Evolutionary conservation across 441 rosid genomes (phyloP).

Genomic region (Populus hybrid): DNA sequence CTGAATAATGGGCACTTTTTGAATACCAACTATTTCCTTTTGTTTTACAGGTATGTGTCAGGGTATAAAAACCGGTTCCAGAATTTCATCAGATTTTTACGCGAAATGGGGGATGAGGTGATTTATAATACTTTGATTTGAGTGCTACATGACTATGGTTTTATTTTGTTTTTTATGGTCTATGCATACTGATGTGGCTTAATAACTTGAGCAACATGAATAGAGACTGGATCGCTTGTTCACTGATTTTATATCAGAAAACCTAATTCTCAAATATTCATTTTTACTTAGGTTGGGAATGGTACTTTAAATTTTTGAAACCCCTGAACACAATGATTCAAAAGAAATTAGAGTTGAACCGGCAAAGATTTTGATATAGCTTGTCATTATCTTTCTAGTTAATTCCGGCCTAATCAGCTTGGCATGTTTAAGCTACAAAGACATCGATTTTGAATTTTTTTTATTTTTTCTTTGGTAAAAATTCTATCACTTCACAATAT

Average conservation of each 20-base stretch:
- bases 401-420: no score
- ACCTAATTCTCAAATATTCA: neutral
- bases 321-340: no score
- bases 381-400: no score
- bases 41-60: constrained; percentile 77
- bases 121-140: neutral
- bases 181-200: neutral
- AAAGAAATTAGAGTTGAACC: no score
- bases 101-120: constrained; percentile 99
- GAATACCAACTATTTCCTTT: constrained; percentile 18
- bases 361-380: no score
- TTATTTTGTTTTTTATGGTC: neutral
- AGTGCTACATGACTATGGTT: neutral
- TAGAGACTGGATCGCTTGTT: neutral
- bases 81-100: constrained; percentile 83
- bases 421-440: neutral
- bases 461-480: constrained; percentile 2
- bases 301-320: no score
- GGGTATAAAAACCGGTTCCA: constrained; percentile 97
- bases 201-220: neutral
- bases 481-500: constrained; percentile 7
- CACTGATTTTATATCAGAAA: neutral
- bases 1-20: neutral
- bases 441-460: neutral
- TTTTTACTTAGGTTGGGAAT: no score